Percentiles rank a stretch among this genome's conserved stretches.
Evolutionary conservation across 2,329 filamentous ascomycete species (phyloP).

Genomic region (Pleomassaria siparia): DNA sequence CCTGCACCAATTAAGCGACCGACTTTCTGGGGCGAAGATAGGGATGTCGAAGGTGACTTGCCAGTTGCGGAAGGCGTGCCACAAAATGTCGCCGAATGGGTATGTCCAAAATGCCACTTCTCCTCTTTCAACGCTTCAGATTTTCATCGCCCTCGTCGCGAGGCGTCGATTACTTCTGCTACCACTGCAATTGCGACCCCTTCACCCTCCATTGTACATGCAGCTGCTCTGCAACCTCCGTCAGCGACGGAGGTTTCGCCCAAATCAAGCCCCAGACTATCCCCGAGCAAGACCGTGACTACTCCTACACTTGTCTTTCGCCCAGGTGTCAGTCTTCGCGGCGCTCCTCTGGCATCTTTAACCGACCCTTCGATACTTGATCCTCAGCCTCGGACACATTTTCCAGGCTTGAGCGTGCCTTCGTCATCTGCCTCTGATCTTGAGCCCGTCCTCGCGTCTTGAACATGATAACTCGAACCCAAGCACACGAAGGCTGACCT

Average conservation of each 20-base stretch:
- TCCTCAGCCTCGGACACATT: constrained; percentile 5
- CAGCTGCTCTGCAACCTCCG: constrained; percentile 5
- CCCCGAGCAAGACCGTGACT: not conserved
- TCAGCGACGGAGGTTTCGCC: not conserved
- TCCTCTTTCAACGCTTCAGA: constrained; percentile 34
- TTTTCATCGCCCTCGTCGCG: constrained; percentile 25
- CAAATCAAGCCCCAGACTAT: not conserved
- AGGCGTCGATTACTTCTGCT: constrained; percentile 21
- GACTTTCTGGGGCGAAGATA: constrained; percentile 67
- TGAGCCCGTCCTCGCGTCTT: constrained; percentile 9
- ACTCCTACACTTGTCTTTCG: constrained; percentile 8
- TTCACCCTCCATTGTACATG: constrained; percentile 12
- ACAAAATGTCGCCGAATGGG: constrained; percentile 87
- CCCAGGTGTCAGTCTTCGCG: constrained; percentile 24
- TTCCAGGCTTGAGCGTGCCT: constrained; percentile 1
- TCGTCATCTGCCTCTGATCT: constrained; percentile 10
- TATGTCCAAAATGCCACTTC: constrained; percentile 63
- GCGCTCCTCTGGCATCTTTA: constrained; percentile 33
- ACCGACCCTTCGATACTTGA: constrained; percentile 25
- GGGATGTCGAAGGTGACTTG: constrained; percentile 60
- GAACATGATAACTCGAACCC: constrained; percentile 13
- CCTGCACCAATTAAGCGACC: constrained; percentile 75
- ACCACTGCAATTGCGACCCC: constrained; percentile 18
- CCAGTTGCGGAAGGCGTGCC: constrained; percentile 82
- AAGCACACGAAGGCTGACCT: constrained; percentile 30